Evolutionary conservation across 106 monocot genomes (phyloP).

Genomic region (Triglochin maritima): DNA sequence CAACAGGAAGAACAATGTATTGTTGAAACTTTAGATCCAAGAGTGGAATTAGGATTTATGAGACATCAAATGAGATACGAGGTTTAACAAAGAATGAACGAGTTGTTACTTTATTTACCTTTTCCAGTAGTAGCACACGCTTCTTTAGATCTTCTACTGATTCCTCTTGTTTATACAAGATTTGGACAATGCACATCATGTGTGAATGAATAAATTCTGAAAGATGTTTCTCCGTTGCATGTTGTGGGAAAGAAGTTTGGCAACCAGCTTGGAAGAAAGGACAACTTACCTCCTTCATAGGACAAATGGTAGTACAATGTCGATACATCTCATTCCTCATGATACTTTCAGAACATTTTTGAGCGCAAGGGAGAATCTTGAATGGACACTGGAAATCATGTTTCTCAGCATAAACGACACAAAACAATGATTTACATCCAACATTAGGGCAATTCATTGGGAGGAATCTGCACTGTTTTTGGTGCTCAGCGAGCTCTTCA

Average conservation of each 20-base stretch:
- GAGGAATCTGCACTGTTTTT: neutral
- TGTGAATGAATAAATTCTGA: constrained; percentile 8
- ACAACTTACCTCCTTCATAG: constrained; percentile 13
- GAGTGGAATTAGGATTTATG: too few relatives aligned
- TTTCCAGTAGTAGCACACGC: constrained; percentile 6
- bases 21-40: too few relatives aligned
- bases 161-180: constrained; percentile 1
- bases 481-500: constrained; percentile 2
- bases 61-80: too few relatives aligned
- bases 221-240: constrained; percentile 2
- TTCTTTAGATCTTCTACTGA: constrained; percentile 2
- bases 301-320: constrained; percentile 10
- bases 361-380: constrained; percentile 7
- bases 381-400: constrained; percentile 10
- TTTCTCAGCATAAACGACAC: neutral
- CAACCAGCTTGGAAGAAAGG: constrained; percentile 10
- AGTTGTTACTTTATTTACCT: constrained; percentile 2
- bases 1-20: too few relatives aligned
- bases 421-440: neutral
- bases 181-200: constrained; percentile 3
- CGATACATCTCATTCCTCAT: constrained; percentile 6
- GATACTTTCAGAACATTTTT: constrained; percentile 2
- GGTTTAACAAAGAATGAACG: too few relatives aligned
- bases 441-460: constrained; percentile 4
- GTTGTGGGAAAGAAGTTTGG: neutral